Evolutionary conservation across 225 moss, liverwort and hornwort genomes (phyloP).

Genomic region (Marchantia paleacea): DNA sequence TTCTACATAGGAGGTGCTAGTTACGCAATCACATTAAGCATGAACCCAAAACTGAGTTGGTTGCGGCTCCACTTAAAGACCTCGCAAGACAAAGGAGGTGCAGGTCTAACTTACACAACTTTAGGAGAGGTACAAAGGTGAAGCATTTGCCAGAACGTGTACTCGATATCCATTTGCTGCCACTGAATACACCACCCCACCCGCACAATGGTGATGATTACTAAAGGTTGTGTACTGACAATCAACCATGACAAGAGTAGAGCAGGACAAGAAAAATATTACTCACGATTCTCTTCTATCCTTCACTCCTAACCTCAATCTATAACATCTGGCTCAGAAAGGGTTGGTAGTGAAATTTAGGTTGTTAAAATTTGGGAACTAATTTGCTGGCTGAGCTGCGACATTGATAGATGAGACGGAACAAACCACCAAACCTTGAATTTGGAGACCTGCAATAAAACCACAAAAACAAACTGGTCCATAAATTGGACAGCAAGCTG

Average conservation of each 20-base stretch:
- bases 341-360: conserved; percentile 19
- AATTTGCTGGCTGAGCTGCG: conserved; percentile 31
- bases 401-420: conserved; percentile 29
- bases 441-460: conserved; percentile 46
- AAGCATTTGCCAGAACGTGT: conserved; percentile 99
- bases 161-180: conserved; percentile 99
- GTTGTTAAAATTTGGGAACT: conserved; percentile 17
- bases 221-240: background rate
- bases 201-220: conserved; percentile 29
- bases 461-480: conserved; percentile 36
- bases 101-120: conserved; percentile 76
- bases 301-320: conserved; percentile 16
- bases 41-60: too few species aligned
- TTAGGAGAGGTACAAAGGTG: conserved; percentile 96
- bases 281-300: background rate
- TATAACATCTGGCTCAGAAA: background rate
- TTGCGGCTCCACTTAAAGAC: background rate
- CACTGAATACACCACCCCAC: conserved; percentile 63
- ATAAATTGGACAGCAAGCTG: conserved; percentile 38
- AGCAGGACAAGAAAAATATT: background rate
- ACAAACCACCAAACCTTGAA: conserved; percentile 40
- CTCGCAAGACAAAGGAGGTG: background rate
- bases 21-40: background rate
- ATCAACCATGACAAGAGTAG: conserved; percentile 4
- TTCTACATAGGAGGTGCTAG: background rate